Evolutionary conservation across 345 rosid species (phyloP), one percentile per base, ranked within the genome.

Genomic region (Leavenworthia alabamica): DNA sequence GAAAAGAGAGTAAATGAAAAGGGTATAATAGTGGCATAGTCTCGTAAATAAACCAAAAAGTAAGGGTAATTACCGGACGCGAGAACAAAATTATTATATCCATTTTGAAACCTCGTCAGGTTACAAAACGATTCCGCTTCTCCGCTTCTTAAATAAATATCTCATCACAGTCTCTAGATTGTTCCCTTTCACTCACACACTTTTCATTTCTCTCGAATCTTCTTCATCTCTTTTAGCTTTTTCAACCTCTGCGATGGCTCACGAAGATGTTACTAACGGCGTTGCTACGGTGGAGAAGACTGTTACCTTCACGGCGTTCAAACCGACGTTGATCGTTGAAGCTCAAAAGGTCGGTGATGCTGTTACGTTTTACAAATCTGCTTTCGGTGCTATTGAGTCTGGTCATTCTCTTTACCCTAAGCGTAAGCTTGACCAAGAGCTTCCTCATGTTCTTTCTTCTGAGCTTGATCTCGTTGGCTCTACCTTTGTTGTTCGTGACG

Each of bases 401-500:
- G 73, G 78, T 29, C 89, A 91, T 37, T 70, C 81, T 16, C 61
- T 83, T 52, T 75, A 83, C 65, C 83, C 91, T 20, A 87, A 93
- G 82, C 97, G 97, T 35, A 93, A 89, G 79, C 89, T 90, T 4
- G 97, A 87, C 9, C 90, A 87, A 82, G 97, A 89, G 76, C 75
- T 80, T 43, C 99, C 97, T 71, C 91, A 82, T 56, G 73, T 92
- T 44, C 74, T 85, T 61, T 82, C 84, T 12, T 81, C 91, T 60
- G 81, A 85, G 73, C 83, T 93, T 9, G 67, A 66, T 46, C 75
- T 93, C 46, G 96, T 77, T 40, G 94, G 96, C 28, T 47, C 77
- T 26, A 71, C 82, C 58, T 16, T 87, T 50, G 60, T 89, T 14
- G 79, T 93, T 28, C 76, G 82, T 32, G 98, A 81, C 61, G 43